Base-by-base conservation (phyloP, 2,329 filamentous ascomycete genomes). In the Neocatenulostroma microsporum region DNA sequence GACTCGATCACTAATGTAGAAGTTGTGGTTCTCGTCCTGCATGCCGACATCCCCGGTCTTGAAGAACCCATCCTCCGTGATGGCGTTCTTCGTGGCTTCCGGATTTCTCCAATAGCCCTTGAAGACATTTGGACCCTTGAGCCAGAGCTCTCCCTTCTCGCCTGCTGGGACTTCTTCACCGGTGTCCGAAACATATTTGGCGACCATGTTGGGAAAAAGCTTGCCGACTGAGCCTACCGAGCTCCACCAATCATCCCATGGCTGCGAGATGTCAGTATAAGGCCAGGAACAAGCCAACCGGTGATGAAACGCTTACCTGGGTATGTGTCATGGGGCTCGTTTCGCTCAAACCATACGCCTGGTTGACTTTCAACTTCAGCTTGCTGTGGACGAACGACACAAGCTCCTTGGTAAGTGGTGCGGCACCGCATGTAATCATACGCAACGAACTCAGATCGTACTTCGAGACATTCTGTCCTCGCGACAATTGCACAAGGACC, bases 291-390 rank as follows among this genome's bases (percentile, higher is more conserved):
- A 31, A 9, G 9, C 13, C 38, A 31, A 9, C 17, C 13, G 23
- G 4, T n/a, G 20, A 5, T 6, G 15, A 7, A 20, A 12, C 4
- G 3, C 33, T 18, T 12, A 37, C 34, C 21, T 21, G 47, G 6
- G 77, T 76, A 50, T 86, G 80, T 1, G 84, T 82, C 2, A 78
- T 81, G 0, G 87, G 86, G 18, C 80, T 80, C 10, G 84, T 89
- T 66, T 94, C 87, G 5, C 78, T 85, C 6, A 95, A 70, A 0
- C 88, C 88, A 54, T 94, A 95, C 10, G 84, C 88, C 62, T 95
- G 88, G 67, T 94, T 94, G 42, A 94, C 78, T 5, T 81, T 80
- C 21, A 93, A 70, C 34, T 78, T 78, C 39, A 89, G 73, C 8
- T 86, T 76, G 17, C 74, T 62, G 67, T 84, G 83, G 2, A 93